Base-by-base conservation (phyloP, 2,329 filamentous ascomycete species). In the Blastomyces parvus region DNA sequence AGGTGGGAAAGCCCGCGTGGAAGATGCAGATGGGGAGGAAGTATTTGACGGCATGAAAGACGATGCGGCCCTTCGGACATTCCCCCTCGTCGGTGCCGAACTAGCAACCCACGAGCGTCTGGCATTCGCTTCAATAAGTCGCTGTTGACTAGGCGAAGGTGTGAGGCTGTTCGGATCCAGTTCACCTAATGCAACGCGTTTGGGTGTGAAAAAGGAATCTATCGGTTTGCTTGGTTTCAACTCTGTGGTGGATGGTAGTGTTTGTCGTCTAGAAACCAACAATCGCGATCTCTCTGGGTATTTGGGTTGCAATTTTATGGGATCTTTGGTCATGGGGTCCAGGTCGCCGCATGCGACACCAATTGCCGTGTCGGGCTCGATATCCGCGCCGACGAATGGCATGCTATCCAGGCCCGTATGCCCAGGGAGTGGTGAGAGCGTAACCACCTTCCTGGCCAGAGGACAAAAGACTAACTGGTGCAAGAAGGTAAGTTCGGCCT, bases 401-500 rank as follows among this genome's bases (percentile, higher is more conserved):
- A 96, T 87, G 52, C 88, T 84, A 11, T 86, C 84, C 0, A 87
- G 79, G 30, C 86, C 83, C 27, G 91, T 74, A 4, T 84, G 84
- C 6, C 82, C 78, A 0, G 85, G 83, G 0, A 88, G 82, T 17
- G 85, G 80, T 0, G 86, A 94, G 64, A 96, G 81, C 65, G 91
- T 86, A 50, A 96, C 89, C 55, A 97, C 76, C 65, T 85, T 79
- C 64, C 87, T 81, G 52, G 83, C 81, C 46, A 81, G 79, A 0
- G 93, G 91, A 73, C 93, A 97, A 74, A 90, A 99, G 2, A 97
- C 93, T 77, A 94, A 89, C 77, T 97, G 94, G 71, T 97, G 89
- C 22, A 97, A 78, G 71, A 99, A 99, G 0, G 94, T 97, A 68
- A 90, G 80, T 74, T 99, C 94, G 0, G 94, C 94, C 72, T 93